Evolutionary conservation across 2,329 filamentous ascomycete species (phyloP).

Genomic region (Penicillium sp.): DNA sequence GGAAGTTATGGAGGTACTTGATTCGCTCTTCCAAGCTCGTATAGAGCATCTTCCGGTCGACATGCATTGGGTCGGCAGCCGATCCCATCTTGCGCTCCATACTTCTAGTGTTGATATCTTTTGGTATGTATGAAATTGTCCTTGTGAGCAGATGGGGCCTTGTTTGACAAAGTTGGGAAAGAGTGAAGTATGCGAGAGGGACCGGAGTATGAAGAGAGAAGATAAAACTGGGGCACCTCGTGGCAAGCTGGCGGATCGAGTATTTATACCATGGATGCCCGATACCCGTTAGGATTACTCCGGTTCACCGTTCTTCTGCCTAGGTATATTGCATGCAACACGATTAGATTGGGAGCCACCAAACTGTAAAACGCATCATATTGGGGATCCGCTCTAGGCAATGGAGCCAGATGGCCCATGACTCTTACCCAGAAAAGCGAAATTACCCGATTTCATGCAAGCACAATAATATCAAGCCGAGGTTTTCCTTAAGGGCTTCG

Average conservation of each 20-base stretch:
- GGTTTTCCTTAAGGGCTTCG: background rate
- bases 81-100: constrained; percentile 19
- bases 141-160: background rate
- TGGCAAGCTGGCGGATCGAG: constrained; percentile 10
- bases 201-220: background rate
- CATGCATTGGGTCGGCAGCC: constrained; percentile 47
- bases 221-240: constrained; percentile 13
- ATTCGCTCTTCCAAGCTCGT: constrained; percentile 67
- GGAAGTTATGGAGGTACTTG: constrained; percentile 70
- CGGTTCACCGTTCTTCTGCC: background rate
- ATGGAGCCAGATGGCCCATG: background rate
- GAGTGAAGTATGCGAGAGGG: background rate
- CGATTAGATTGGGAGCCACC: background rate
- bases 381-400: background rate
- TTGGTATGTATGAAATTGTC: background rate
- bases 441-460: constrained; percentile 6
- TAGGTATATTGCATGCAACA: background rate
- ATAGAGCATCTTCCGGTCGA: constrained; percentile 69
- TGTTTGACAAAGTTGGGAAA: background rate
- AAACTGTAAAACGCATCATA: background rate
- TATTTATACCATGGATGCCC: constrained; percentile 14
- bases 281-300: background rate
- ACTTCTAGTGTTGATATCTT: background rate
- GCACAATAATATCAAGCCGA: constrained; percentile 3
- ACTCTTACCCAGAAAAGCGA: constrained; percentile 9